Evolutionary conservation across 75 land plant species (phyloP).

Genomic region (Adiantum capillusveneris): DNA sequence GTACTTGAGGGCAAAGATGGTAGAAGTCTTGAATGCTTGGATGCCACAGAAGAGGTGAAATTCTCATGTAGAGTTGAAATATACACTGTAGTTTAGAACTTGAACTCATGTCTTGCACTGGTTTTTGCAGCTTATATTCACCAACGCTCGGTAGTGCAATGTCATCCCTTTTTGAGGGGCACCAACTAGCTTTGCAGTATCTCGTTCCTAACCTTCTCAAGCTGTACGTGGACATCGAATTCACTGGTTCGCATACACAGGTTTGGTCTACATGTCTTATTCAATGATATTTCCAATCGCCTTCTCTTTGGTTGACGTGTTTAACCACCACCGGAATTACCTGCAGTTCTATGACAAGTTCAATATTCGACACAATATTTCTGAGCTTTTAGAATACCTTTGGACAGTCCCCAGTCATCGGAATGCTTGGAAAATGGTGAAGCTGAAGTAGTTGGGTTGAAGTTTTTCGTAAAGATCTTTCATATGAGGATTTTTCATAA

Average conservation of each 20-base stretch:
- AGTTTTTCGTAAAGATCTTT: too few relatives aligned
- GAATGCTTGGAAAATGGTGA: slow-evolving; percentile 79
- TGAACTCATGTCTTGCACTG: neutral
- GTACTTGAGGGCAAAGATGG: slow-evolving; percentile 96
- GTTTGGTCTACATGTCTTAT: slow-evolving; percentile 26
- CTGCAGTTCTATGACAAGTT: slow-evolving; percentile 97
- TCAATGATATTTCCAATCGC: too few relatives aligned
- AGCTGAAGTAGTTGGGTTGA: neutral
- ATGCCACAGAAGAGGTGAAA: slow-evolving; percentile 78
- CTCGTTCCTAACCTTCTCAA: slow-evolving; percentile 91
- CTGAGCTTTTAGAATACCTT: slow-evolving; percentile 90
- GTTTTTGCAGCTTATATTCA: slow-evolving; percentile 39
- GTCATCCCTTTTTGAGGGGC: slow-evolving; percentile 84
- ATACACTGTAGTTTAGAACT: too few relatives aligned
- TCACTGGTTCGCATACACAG: slow-evolving; percentile 98
- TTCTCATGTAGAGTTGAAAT: neutral
- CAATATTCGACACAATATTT: slow-evolving; percentile 94
- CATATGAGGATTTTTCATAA: neutral
- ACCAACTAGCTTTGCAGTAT: slow-evolving; percentile 75
- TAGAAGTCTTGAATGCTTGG: slow-evolving; percentile 94
- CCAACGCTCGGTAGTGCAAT: slow-evolving; percentile 30
- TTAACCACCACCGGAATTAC: too few relatives aligned
- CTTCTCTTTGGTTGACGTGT: too few relatives aligned
- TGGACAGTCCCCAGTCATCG: slow-evolving; percentile 98
- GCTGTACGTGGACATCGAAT: slow-evolving; percentile 96